Conservation (phyloP, 306 rosid genomes). For the Vachellia pachyceras region DNA sequence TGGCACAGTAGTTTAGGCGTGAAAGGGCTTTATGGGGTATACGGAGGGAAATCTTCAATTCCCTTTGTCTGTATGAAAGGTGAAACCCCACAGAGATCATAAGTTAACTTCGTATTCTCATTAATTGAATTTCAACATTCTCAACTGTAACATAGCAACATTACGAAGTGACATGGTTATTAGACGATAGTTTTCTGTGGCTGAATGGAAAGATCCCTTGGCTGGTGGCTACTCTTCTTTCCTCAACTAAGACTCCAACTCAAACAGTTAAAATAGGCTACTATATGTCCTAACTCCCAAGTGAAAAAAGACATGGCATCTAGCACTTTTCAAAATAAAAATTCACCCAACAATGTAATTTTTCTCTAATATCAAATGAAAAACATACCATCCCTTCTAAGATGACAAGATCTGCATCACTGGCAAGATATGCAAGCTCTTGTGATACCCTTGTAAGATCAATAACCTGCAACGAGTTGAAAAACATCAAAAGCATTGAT, state of each 20-base stretch:
- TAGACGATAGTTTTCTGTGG: neutral
- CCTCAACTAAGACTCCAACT: no score
- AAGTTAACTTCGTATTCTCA: neutral
- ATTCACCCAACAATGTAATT: no score
- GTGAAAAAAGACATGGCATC: no score
- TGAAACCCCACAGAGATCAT: neutral
- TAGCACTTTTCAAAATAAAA: no score
- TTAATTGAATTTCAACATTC: neutral
- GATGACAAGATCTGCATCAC: conserved; percentile 82
- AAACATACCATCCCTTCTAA: conserved; percentile 93
- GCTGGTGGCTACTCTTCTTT: neutral
- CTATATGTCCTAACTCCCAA: no score
- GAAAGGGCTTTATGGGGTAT: neutral
- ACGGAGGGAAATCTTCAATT: neutral
- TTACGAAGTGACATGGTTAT: neutral
- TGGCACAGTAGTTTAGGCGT: no score
- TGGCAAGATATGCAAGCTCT: conserved; percentile 73
- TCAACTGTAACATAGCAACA: neutral
- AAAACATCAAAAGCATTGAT: conserved; percentile 20
- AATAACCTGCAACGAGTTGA: conserved; percentile 60
- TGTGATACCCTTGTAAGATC: conserved; percentile 81
- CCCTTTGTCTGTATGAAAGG: neutral
- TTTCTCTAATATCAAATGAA: conserved; percentile 21
- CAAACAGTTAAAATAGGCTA: neutral
- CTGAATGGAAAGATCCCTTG: neutral